Percentiles rank a stretch among this genome's conserved stretches.
These are phyloP conservation scores for Striga asiatica DNA, from an alignment of 257 asterid genomes.

Conservation along the genomic window DNA sequence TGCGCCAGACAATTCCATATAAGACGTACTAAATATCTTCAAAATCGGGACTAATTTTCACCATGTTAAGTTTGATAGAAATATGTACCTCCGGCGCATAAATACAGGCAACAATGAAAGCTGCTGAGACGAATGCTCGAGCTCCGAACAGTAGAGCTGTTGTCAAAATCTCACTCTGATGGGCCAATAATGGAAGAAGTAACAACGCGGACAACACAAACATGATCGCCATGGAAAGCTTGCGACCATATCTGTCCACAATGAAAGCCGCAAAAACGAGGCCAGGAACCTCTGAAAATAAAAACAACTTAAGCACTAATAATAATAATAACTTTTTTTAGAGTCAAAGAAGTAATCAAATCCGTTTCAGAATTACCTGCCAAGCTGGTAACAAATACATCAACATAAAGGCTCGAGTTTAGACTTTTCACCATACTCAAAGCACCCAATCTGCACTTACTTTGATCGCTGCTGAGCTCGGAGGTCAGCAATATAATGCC, in stretches of 20 bases:
- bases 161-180: conserved; percentile 38
- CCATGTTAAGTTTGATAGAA: neutral
- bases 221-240: conserved; percentile 49
- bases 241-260: conserved; percentile 64
- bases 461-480: conserved; percentile 49
- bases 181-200: conserved; percentile 43
- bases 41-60: neutral
- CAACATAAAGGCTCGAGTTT: conserved; percentile 37
- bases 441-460: conserved; percentile 24
- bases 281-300: conserved; percentile 74
- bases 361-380: conserved; percentile 38
- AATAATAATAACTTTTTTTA: neutral
- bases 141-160: conserved; percentile 52
- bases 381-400: conserved; percentile 53
- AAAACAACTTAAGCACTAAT: neutral
- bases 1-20: neutral
- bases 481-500: conserved; percentile 73
- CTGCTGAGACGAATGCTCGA: conserved; percentile 51
- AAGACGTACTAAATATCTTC: neutral
- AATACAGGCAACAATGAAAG: conserved; percentile 37
- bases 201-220: conserved; percentile 27
- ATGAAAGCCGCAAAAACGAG: conserved; percentile 43
- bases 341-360: neutral
- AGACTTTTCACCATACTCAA: conserved; percentile 14
- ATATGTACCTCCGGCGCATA: conserved; percentile 60